Evolutionary conservation across 495 filamentous ascomycete species (phyloP).

Genomic region (Xylaria nigripes): DNA sequence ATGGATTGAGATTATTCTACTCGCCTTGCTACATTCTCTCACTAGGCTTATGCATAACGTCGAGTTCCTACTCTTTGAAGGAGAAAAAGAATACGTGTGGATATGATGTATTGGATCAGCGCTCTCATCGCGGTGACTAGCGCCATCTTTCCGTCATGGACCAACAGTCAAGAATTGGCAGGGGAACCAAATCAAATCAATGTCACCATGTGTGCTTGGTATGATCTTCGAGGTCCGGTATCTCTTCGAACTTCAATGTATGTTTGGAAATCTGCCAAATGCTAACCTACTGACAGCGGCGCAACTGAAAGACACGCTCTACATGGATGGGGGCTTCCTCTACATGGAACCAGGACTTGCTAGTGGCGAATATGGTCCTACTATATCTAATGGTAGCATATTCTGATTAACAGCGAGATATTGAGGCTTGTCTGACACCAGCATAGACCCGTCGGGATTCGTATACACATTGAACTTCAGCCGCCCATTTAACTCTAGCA

Average conservation of each 20-base stretch:
- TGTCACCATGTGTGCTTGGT: slow-evolving; percentile 53
- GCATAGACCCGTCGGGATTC: slow-evolving; percentile 35
- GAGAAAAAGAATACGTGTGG: slow-evolving; percentile 4
- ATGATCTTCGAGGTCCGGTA: slow-evolving; percentile 42
- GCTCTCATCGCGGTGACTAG: slow-evolving; percentile 19
- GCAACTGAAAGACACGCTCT: slow-evolving; percentile 54
- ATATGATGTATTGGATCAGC: slow-evolving; percentile 19
- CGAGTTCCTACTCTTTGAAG: slow-evolving; percentile 1
- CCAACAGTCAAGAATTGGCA: slow-evolving; percentile 24
- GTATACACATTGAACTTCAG: slow-evolving; percentile 53
- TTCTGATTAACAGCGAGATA: background rate
- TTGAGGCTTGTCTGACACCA: slow-evolving; percentile 3
- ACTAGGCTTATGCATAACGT: slow-evolving; percentile 7
- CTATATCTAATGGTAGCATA: slow-evolving; percentile 30
- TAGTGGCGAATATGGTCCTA: slow-evolving; percentile 23
- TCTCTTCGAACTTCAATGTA: background rate
- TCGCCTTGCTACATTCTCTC: background rate
- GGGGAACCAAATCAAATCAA: slow-evolving; percentile 40
- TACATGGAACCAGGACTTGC: slow-evolving; percentile 39
- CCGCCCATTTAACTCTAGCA: slow-evolving; percentile 44
- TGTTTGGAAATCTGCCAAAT: background rate
- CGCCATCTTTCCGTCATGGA: slow-evolving; percentile 19
- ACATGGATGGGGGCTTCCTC: slow-evolving; percentile 57
- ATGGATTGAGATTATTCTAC: background rate
- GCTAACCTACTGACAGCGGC: slow-evolving; percentile 37